Conservation (phyloP, 768 basidiomycete species). For the Leccinellum rugosiceps region DNA sequence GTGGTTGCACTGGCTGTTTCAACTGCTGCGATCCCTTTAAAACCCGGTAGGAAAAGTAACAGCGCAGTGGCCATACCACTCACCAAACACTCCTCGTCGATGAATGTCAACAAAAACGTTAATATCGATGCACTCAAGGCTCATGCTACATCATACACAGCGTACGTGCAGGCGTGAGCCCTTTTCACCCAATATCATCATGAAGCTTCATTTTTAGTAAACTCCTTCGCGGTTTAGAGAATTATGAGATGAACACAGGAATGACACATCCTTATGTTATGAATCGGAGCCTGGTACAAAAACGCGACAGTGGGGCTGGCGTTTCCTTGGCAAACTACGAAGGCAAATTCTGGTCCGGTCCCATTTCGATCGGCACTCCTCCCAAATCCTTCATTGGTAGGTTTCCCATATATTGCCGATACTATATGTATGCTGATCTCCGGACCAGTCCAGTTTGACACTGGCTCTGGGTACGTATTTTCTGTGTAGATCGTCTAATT, state of each 20-base stretch:
- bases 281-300: not conserved
- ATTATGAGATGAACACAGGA: not conserved
- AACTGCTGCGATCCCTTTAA: conserved; percentile 2
- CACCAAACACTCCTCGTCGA: not conserved
- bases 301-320: not conserved
- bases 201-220: not conserved
- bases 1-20: not conserved
- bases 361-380: conserved; percentile 4
- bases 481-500: not conserved
- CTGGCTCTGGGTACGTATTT: conserved; percentile 20
- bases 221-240: not conserved
- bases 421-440: not conserved
- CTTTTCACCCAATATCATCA: not conserved
- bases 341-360: conserved; percentile 8
- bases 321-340: not conserved
- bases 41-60: not conserved
- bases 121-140: conserved; percentile 1
- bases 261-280: not conserved
- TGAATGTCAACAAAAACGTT: conserved; percentile 5
- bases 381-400: not conserved
- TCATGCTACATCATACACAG: conserved; percentile 1
- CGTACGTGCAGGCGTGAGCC: not conserved
- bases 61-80: conserved; percentile 6
- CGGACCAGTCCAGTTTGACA: conserved; percentile 26
- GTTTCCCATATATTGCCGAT: not conserved